Evolutionary conservation across 2,329 filamentous ascomycete species (phyloP).

Genomic region (Trichoderma sp.): DNA sequence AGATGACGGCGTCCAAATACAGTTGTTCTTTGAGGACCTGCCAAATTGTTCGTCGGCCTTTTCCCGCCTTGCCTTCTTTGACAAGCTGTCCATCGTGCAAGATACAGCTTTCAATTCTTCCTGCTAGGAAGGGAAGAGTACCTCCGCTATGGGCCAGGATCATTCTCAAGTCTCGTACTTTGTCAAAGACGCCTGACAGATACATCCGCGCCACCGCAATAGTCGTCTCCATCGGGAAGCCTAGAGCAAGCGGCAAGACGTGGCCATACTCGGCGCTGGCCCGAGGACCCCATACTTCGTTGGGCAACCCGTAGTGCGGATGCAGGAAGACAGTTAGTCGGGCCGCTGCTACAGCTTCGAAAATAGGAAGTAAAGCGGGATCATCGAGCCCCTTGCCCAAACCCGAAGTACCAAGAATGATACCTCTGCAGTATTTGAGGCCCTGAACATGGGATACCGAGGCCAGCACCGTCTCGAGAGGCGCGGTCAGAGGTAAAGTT

Average conservation of each 20-base stretch:
- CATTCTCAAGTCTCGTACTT: conserved; percentile 69
- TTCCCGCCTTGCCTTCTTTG: conserved; percentile 59
- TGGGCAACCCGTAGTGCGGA: conserved; percentile 87
- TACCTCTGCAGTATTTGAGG: conserved; percentile 74
- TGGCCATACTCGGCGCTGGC: conserved; percentile 75
- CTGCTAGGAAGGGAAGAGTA: conserved; percentile 85
- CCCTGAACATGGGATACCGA: conserved; percentile 66
- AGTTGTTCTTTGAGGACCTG: conserved; percentile 70
- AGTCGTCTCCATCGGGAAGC: conserved; percentile 91
- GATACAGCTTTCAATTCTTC: conserved; percentile 85
- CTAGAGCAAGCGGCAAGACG: conserved; percentile 81
- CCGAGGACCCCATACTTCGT: conserved; percentile 75
- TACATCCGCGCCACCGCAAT: conserved; percentile 88
- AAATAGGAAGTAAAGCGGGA: conserved; percentile 70
- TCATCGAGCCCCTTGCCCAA: conserved; percentile 83
- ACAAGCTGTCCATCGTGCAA: conserved; percentile 78
- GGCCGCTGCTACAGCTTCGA: conserved; percentile 67
- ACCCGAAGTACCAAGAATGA: conserved; percentile 85
- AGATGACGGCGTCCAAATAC: conserved; percentile 85
- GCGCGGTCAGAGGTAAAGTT: conserved; percentile 75
- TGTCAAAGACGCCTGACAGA: conserved; percentile 82
- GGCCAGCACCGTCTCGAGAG: conserved; percentile 61
- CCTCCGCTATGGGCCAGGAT: conserved; percentile 87
- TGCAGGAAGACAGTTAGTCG: conserved; percentile 78
- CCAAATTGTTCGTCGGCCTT: conserved; percentile 56